Evolutionary conservation across 352 stramenopile species (phyloP).

Genomic region (Pythium apleroticum): DNA sequence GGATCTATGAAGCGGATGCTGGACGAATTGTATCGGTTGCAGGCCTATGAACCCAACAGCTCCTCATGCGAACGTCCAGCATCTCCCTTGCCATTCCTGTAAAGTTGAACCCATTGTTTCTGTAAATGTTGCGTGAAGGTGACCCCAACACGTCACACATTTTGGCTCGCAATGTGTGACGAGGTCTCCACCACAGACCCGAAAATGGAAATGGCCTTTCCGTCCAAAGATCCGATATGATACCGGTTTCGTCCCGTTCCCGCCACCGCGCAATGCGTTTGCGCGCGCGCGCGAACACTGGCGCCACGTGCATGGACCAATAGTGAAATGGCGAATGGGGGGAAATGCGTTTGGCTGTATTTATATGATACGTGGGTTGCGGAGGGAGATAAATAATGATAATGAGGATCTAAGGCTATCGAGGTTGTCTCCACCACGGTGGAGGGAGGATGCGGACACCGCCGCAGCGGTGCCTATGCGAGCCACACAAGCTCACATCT

Average conservation of each 20-base stretch:
- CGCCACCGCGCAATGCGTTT: conserved; percentile 6
- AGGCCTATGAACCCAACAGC: neutral
- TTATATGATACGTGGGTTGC: neutral
- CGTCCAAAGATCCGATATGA: conserved; percentile 7
- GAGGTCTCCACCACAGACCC: conserved; percentile 6
- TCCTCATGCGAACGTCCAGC: too few relatives aligned
- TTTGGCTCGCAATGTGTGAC: neutral
- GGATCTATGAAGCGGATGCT: neutral
- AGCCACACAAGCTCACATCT: neutral
- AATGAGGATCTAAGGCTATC: neutral
- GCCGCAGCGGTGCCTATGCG: neutral
- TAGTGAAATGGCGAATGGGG: neutral
- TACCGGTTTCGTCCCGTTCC: conserved; percentile 6
- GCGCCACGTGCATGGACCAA: neutral
- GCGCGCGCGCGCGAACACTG: neutral
- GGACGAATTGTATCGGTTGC: neutral
- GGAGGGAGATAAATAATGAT: neutral
- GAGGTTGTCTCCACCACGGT: neutral
- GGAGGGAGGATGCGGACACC: neutral
- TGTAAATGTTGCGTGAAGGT: conserved; percentile 1
- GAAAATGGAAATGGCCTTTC: neutral
- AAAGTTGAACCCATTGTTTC: neutral
- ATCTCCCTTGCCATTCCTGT: too few relatives aligned
- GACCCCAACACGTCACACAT: conserved; percentile 10
- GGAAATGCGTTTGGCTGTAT: neutral